Base-by-base conservation (phyloP, 139 green algal species). In the Chlamydomonas eustigma region DNA sequence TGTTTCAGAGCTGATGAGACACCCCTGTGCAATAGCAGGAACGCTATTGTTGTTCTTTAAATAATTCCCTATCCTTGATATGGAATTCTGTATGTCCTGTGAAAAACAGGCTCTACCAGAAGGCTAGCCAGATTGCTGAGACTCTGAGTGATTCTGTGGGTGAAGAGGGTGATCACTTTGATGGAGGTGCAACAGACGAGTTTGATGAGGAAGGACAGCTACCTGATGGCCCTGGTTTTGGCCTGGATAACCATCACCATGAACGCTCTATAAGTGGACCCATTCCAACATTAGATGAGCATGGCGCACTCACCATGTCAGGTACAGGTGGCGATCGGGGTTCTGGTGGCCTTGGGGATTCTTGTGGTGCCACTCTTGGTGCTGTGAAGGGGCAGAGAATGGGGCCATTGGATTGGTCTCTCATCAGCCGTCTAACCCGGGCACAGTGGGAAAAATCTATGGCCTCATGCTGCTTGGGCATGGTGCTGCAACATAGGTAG, bases 361-460 rank as follows among this genome's bases (percentile, higher is more conserved):
- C 44, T 58, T n/a, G n/a, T n/a, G n/a, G n/a, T n/a, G n/a, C n/a
- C n/a, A n/a, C n/a, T 18, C 18, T 58, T 58, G 44, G 12, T 12
- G 44, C 44, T 12, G 12, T 58, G 44, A 18, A 18, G 44, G 12
- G 44, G 44, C 44, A 58, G 44, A 58, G 44, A 12, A 12, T 58
- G 44, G 44, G 44, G 12, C 44, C 44, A 6, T 70, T 83, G 18
- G 77, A 83, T 74, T 86, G 81, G 81, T 36, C 12, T 2, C 77
- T 86, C 64, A 81, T 86, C 71, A 80, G 70, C 51, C 64, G 75
- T 37, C 75, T 86, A 64, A 78, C 71, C 38, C 70, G 81, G 31
- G 78, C 76, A 37, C 77, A 83, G 38, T 86, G 81, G 81, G 81
- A 86, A 71, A 86, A 83, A 65, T 65, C 36, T 51, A 86, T 86